These are phyloP conservation scores for Rhodotorula paludigena DNA, from an alignment of 768 basidiomycete species.

Conservation along the genomic window DNA sequence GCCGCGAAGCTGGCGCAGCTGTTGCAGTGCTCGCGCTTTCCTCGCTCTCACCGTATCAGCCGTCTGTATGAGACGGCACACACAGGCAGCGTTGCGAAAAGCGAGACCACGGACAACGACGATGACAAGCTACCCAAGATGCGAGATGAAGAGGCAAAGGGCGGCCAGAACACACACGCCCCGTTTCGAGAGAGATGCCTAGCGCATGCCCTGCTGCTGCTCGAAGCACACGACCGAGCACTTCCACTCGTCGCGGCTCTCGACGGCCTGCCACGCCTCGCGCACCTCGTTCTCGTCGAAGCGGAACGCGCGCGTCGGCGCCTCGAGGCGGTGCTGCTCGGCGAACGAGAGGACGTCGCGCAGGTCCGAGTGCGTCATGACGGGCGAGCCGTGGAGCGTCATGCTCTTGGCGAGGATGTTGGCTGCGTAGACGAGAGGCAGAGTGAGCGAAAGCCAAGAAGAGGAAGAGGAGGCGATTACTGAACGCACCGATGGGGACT, in stretches of 20 bases:
- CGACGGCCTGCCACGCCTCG: conserved; percentile 6
- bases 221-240: conserved; percentile 15
- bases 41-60: too few relatives aligned
- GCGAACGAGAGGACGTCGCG: not conserved
- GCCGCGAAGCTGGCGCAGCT: too few relatives aligned
- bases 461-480: not conserved
- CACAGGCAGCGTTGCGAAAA: too few relatives aligned
- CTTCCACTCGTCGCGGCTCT: conserved; percentile 6
- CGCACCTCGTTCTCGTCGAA: conserved; percentile 13
- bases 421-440: not conserved
- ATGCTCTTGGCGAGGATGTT: conserved; percentile 16
- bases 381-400: not conserved
- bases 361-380: not conserved
- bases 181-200: too few relatives aligned
- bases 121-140: too few relatives aligned
- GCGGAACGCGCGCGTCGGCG: not conserved
- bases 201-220: too few relatives aligned
- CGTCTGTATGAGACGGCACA: too few relatives aligned
- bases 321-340: conserved; percentile 1
- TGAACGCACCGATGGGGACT: conserved; percentile 11
- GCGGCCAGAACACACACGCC: too few relatives aligned
- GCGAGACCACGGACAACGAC: too few relatives aligned
- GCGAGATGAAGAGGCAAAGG: too few relatives aligned
- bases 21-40: too few relatives aligned
- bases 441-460: too few relatives aligned